Conservation (phyloP, 441 rosid genomes). For the Pelargonium fulgidum region DNA sequence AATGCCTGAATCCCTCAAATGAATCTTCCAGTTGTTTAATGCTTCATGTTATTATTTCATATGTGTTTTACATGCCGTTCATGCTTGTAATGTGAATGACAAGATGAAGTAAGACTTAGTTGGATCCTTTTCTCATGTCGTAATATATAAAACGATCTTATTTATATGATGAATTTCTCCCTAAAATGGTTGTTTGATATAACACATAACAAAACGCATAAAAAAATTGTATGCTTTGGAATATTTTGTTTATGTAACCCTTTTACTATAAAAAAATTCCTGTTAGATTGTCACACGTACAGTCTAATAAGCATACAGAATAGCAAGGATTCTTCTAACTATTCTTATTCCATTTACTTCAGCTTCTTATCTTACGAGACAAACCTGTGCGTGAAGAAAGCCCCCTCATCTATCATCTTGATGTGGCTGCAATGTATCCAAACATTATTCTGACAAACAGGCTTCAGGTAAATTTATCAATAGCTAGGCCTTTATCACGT, state of each 20-base stretch:
- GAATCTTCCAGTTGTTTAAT: conserved; percentile 10
- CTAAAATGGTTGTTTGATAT: conserved; percentile 4
- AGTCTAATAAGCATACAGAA: conserved; percentile 9
- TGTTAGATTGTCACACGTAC: not conserved
- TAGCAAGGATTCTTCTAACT: conserved; percentile 10
- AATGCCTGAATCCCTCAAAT: conserved; percentile 17
- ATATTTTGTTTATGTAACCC: conserved; percentile 4
- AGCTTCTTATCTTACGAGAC: conserved; percentile 79
- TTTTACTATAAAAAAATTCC: not conserved
- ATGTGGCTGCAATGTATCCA: conserved; percentile 99
- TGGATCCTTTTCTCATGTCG: not conserved
- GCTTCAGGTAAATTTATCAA: conserved; percentile 69
- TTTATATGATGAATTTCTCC: not conserved
- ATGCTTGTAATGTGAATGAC: not conserved
- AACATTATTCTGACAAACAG: conserved; percentile 97
- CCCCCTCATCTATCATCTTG: conserved; percentile 95
- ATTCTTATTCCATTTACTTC: conserved; percentile 29
- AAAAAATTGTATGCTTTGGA: conserved; percentile 3
- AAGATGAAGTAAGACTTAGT: conserved; percentile 8
- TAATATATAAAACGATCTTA: not conserved
- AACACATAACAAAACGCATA: not conserved
- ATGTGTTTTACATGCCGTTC: conserved; percentile 8
- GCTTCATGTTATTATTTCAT: conserved; percentile 13
- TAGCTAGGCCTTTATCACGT: conserved; percentile 14
- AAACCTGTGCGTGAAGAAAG: conserved; percentile 84